Conservation (phyloP, 345 rosid genomes). For the Salix udensis region DNA sequence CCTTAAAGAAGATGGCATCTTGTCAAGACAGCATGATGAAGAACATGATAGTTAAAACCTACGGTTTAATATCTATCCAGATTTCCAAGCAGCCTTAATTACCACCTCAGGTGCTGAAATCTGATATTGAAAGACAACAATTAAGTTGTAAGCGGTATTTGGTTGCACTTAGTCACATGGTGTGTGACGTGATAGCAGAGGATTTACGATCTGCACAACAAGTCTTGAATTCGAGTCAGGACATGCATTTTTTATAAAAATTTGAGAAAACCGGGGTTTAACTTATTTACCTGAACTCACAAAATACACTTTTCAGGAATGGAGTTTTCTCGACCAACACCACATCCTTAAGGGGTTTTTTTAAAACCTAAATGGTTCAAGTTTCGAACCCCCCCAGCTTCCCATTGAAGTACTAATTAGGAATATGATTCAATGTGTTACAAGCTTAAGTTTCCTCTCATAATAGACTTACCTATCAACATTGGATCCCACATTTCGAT, state of each 20-base stretch:
- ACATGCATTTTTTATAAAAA: fast-evolving
- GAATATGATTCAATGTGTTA: background rate
- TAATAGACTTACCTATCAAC: background rate
- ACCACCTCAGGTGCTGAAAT: background rate
- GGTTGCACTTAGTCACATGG: too few species aligned
- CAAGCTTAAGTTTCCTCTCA: background rate
- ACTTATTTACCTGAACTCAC: too few species aligned
- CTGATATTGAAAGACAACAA: background rate
- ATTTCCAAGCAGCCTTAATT: background rate
- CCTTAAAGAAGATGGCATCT: background rate
- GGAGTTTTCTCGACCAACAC: too few species aligned
- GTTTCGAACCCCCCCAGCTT: background rate
- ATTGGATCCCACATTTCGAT: background rate
- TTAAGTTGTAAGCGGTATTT: too few species aligned
- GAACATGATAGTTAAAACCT: background rate
- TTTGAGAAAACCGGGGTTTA: fast-evolving
- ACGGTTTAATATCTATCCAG: background rate
- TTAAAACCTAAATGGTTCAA: too few species aligned
- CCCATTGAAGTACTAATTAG: background rate
- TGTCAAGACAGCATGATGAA: background rate
- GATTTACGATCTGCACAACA: too few species aligned
- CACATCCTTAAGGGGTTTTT: too few species aligned
- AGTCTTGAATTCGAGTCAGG: fast-evolving
- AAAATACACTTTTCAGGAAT: too few species aligned
- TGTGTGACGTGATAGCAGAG: too few species aligned